Percentiles rank a stretch among this genome's conserved stretches.
phyloP scores from a whole-genome alignment of 805 yeast genomes.

The Zygosaccharomyces bailii region DNA sequence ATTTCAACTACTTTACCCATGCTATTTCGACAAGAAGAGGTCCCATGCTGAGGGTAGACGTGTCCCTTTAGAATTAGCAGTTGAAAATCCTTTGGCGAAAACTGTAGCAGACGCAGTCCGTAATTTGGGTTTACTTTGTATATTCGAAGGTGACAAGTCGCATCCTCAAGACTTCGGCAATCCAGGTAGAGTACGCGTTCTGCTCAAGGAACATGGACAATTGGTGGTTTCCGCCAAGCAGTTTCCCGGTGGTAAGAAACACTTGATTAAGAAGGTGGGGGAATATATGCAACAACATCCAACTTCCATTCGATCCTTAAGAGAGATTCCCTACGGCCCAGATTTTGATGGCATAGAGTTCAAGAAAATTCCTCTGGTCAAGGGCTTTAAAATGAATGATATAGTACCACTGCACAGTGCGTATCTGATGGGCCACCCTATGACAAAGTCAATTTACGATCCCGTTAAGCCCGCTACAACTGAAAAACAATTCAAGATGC shows the following conservation, averaged over 20 bases:
- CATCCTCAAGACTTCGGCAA: conserved; percentile 98
- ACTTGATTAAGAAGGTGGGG: conserved; percentile 57
- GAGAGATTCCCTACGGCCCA: conserved; percentile 62
- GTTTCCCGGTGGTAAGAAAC: conserved; percentile 52
- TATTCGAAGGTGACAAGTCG: conserved; percentile 74
- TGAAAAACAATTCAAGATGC: conserved; percentile 31
- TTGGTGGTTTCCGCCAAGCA: conserved; percentile 31
- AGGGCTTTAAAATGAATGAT: conserved; percentile 80
- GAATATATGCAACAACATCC: conserved; percentile 62
- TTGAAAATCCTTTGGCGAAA: conserved; percentile 83
- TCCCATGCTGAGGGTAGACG: conserved; percentile 81
- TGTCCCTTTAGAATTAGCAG: conserved; percentile 63
- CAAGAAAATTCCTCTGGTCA: conserved; percentile 67
- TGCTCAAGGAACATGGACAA: conserved; percentile 51
- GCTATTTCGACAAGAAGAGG: conserved; percentile 81
- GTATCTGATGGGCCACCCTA: conserved; percentile 78
- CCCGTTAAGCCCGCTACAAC: conserved; percentile 45
- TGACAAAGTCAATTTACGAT: conserved; percentile 66
- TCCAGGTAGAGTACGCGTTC: conserved; percentile 90
- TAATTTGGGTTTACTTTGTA: conserved; percentile 34
- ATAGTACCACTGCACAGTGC: conserved; percentile 87
- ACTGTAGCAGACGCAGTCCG: conserved; percentile 71
- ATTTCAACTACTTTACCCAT: conserved; percentile 81
- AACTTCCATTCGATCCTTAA: conserved; percentile 61
- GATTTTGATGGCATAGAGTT: conserved; percentile 57